Base-by-base conservation (phyloP, 495 filamentous ascomycete species). In the Chaetomidium leptoderma region DNA sequence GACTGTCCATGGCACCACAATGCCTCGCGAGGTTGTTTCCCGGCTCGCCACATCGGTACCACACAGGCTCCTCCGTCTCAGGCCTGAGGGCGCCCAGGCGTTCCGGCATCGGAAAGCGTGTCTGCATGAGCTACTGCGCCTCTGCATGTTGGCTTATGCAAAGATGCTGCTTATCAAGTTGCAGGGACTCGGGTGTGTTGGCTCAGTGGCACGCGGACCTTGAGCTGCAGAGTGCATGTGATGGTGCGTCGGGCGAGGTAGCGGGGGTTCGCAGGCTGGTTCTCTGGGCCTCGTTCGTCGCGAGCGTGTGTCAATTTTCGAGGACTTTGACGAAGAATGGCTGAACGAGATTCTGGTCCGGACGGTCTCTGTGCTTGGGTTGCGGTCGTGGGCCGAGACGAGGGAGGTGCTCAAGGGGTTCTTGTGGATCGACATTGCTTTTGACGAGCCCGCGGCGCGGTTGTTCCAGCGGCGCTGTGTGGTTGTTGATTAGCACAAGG, bases 351-450 rank as follows among this genome's bases (percentile, higher is more conserved):
- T 55, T 6, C 30, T 55, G 30, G 13, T 2, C 6, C 21, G 27
- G 16, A 23, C 27, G 0, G 14, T 54, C 24, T 11, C 26, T 0
- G 39, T 23, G 19, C 36, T 62, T 3, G 60, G 36, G 3, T 9
- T 62, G 27, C 32, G 30, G 16, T 47, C 26, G 3, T 62, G 60
- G 60, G 30, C 11, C 0, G 54, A 62, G 42, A 35, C 42, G 10
- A 58, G 49, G 43, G 17, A 1, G 5, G 43, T 54, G 19, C n/a
- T 62, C 14, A 62, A 54, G n/a, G 39, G 29, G 21, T 62, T 62
- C 14, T 21, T 62, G 7, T 62, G 60, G 60, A 43, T 62, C 16
- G 60, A 62, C 37, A 14, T 16, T 19, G 16, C 40, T 1, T 37
- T 47, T 21, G 42, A 47, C 21, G 0, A 39, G 32, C 8, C 30